These are phyloP conservation scores for Globisporangium middletonii DNA, from an alignment of 352 stramenopile species.

Conservation along the genomic window DNA sequence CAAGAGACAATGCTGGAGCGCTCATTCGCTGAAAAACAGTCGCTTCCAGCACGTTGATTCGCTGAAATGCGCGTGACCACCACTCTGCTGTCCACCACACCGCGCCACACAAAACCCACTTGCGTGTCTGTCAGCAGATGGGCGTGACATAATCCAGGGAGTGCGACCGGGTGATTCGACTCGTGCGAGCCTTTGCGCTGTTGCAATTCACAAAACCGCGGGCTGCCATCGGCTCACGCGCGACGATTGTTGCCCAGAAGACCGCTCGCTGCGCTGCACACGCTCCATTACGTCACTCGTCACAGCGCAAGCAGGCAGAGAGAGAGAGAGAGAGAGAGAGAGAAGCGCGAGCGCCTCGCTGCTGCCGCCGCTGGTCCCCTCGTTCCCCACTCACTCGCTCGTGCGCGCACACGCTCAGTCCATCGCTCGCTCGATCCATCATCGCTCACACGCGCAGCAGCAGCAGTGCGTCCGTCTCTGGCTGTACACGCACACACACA, in stretches of 20 bases:
- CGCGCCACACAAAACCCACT: no score
- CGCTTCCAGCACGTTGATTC: neutral
- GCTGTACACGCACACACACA: no score
- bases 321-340: neutral
- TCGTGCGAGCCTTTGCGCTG: neutral
- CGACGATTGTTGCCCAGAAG: neutral
- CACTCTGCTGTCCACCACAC: no score
- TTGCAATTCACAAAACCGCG: no score
- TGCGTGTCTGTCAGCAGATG: neutral
- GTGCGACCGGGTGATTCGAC: neutral
- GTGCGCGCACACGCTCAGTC: no score
- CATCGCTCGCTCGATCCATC: no score
- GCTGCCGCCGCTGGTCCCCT: no score
- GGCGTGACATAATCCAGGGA: neutral
- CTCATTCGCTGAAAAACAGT: neutral
- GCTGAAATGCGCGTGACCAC: neutral
- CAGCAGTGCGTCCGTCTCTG: no score
- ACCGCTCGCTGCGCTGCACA: neutral
- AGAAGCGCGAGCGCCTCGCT: neutral
- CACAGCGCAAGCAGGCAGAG: neutral
- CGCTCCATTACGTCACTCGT: slow-evolving; percentile 8
- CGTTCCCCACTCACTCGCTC: no score
- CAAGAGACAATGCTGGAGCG: neutral
- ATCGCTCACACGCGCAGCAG: no score
- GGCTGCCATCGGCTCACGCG: neutral